Base-by-base conservation (phyloP, 345 rosid genomes). In the Murraya paniculata region DNA sequence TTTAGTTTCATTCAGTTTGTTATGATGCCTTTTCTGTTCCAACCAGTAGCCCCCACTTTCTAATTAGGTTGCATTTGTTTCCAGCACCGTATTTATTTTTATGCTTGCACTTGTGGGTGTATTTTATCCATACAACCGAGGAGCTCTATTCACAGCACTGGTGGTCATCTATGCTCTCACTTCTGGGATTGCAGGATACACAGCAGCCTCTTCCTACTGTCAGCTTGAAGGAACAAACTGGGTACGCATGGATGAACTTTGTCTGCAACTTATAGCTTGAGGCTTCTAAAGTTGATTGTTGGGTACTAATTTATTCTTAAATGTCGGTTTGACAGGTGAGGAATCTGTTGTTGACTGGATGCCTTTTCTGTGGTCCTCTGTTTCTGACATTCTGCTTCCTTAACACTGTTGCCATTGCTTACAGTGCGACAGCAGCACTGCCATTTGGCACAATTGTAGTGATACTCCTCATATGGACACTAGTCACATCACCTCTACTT, bases 121-220 rank as follows among this genome's bases (percentile, higher is more conserved):
- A n/a, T 88, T 88, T 75, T 86, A 87, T 81, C 91, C 90, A 24
- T 88, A 88, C 62, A 88, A 88, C 68, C 84, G 87, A 2, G 86
- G 90, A 69, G 86, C 91, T 67, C 80, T 88, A 14, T 85, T 88
- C 50, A 88, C 87, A 6, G 85, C 91, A 21, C 70, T 87, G 75
- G 91, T 88, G 53, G 88, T 87, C 68, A 84, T 88, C 19, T 87
- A 88, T 79, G 91, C 91, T 11, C 91, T 88, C 25, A 87, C 90
- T 33, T 87, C 90, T 50, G 90, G 91, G 33, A 86, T 88, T 81
- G 88, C 87, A 25, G 88, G 91, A 9, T 85, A 89, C 64, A 85
- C 85, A 79, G 80, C 88, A 4, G 71, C 90, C 53, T 82, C 85
- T 73, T 89, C 85, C 81, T 89, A 85, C 50, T 82, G 86, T 62